Percentiles rank a stretch among this genome's conserved stretches.
These are phyloP conservation scores for Mycena belliarum DNA, from an alignment of 768 basidiomycete genomes.

Conservation along the genomic window DNA sequence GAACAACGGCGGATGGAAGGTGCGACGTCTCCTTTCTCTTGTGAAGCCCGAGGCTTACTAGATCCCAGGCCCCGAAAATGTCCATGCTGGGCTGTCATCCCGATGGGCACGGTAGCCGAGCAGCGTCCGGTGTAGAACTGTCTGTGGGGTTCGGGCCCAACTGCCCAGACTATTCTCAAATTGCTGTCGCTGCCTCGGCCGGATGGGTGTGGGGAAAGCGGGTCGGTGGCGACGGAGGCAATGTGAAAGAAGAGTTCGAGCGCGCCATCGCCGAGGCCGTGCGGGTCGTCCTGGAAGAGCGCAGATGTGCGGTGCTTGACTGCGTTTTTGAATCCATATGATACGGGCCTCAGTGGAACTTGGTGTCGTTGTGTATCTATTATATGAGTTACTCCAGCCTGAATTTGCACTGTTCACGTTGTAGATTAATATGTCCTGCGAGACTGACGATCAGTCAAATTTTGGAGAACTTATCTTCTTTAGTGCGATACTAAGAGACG, in stretches of 20 bases:
- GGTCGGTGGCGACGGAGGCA: slow-evolving; percentile 31
- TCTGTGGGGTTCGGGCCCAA: slow-evolving; percentile 67
- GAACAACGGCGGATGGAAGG: slow-evolving; percentile 74
- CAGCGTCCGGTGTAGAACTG: slow-evolving; percentile 48
- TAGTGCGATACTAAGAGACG: no score
- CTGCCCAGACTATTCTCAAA: slow-evolving; percentile 58
- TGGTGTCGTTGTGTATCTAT: no score
- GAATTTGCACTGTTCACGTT: no score
- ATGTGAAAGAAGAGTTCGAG: slow-evolving; percentile 31
- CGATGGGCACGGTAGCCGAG: slow-evolving; percentile 49
- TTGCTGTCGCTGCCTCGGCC: slow-evolving; percentile 67
- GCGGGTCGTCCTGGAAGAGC: slow-evolving; percentile 54
- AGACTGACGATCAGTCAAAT: no score
- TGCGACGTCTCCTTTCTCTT: slow-evolving; percentile 27
- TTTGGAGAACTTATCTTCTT: no score
- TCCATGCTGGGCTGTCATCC: slow-evolving; percentile 72
- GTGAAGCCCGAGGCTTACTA: not conserved
- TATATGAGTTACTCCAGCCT: no score
- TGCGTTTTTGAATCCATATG: slow-evolving; percentile 51
- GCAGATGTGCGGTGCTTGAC: slow-evolving; percentile 66
- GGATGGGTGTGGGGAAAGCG: slow-evolving; percentile 65
- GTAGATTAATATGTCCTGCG: no score
- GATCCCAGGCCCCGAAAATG: slow-evolving; percentile 51
- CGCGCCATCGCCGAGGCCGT: slow-evolving; percentile 50
- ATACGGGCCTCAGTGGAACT: no score